Percentiles rank a stretch among this genome's conserved stretches.
These are phyloP conservation scores for Stephania cephalantha DNA, from an alignment of 164 flowering plant species.

Conservation along the genomic window DNA sequence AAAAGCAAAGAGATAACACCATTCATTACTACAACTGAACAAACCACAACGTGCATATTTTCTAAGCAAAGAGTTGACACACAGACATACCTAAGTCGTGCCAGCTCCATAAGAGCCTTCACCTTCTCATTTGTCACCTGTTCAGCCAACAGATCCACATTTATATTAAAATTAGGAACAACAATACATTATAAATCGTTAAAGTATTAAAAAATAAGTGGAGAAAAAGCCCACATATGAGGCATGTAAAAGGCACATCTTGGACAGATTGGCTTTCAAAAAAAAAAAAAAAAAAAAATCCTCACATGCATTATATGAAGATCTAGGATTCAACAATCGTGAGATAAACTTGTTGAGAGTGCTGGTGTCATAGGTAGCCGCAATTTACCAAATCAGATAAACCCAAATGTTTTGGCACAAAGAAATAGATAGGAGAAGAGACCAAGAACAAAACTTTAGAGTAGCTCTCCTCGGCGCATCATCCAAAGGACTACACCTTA, in stretches of 20 bases:
- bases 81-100: slow-evolving; percentile 66
- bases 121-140: slow-evolving; percentile 98
- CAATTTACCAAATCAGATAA: too few relatives aligned
- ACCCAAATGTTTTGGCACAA: too few relatives aligned
- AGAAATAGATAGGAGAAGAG: too few relatives aligned
- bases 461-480: too few relatives aligned
- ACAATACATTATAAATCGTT: not conserved
- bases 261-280: not conserved
- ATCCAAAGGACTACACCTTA: too few relatives aligned
- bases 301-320: not conserved
- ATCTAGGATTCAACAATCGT: too few relatives aligned
- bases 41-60: slow-evolving; percentile 41
- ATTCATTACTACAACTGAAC: not conserved
- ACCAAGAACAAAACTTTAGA: too few relatives aligned
- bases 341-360: too few relatives aligned
- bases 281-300: not conserved
- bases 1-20: not conserved
- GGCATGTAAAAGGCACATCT: not conserved
- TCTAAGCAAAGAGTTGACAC: slow-evolving; percentile 35
- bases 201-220: not conserved
- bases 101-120: slow-evolving; percentile 85
- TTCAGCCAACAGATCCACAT: slow-evolving; percentile 10
- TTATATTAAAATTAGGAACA: not conserved
- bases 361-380: too few relatives aligned
- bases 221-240: not conserved